Base-by-base conservation (phyloP, 2,329 filamentous ascomycete genomes). In the Arthroderma uncinatum region DNA sequence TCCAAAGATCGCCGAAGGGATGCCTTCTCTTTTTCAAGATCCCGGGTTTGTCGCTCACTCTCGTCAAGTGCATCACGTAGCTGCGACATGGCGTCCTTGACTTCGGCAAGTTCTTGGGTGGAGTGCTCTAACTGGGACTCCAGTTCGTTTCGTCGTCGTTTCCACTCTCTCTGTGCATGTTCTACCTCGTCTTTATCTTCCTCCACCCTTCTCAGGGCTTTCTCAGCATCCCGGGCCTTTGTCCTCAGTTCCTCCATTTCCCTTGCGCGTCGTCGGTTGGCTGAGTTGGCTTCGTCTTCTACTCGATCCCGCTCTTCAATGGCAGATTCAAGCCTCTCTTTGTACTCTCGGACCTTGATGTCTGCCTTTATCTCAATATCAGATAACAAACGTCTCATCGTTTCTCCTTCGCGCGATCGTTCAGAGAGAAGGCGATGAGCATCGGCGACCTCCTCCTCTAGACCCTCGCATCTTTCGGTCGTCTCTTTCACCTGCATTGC, bases 301-400 rank as follows among this genome's bases (percentile, higher is more conserved):
- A 90, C 85, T 1, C 89, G 83, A 68, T 98, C 93, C 16, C 93
- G 83, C 71, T 98, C 93, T 69, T 96, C 91, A n/a, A 95, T 80
- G 0, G 91, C 91, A 1, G 87, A 79, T 66, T 97, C 92, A 79
- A 97, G 85, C 1, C 86, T 83, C 58, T 89, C 84, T 56, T 89
- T 86, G 84, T 95, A 93, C 62, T 97, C 92, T 28, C 89, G 84
- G 16, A 95, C 82, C 66, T 89, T 87, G 59, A 78, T 77, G 62
- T 97, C 91, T 1, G 91, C 84, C 8, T 88, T 81, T 59, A 86
- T 82, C 69, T 97, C 89, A 7, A 91, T 88, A 62, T 97, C 92
- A 14, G 85, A 85, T 10, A 98, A 76, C 59, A 97, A 79, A 53
- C 90, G 80, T 34, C 93, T 83, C 91, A 98, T 97, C 0, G 89